Evolutionary conservation across 345 rosid genomes (phyloP).

Genomic region (Crucihimalaya himalaica): DNA sequence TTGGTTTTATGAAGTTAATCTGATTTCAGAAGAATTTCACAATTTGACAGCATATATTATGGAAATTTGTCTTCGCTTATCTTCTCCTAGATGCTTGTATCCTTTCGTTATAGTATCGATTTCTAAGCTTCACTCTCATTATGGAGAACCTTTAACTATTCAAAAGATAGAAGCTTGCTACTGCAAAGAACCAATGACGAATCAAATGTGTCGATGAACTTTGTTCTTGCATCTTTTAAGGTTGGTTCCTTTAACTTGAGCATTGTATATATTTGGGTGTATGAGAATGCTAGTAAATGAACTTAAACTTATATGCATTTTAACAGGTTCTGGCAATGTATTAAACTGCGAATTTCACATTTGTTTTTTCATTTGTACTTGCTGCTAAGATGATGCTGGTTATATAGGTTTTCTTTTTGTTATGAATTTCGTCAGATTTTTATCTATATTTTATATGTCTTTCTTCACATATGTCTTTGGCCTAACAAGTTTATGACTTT

Average conservation of each 20-base stretch:
- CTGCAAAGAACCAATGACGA: slow-evolving; percentile 47
- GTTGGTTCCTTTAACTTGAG: neutral
- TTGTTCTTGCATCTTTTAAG: slow-evolving; percentile 25
- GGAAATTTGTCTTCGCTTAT: slow-evolving; percentile 60
- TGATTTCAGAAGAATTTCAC: too few relatives aligned
- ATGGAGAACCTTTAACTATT: slow-evolving; percentile 48
- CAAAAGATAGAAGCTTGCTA: slow-evolving; percentile 60
- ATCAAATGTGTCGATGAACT: slow-evolving; percentile 46
- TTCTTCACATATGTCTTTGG: too few relatives aligned
- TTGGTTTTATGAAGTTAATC: too few relatives aligned
- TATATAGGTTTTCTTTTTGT: neutral
- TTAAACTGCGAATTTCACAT: slow-evolving; percentile 60
- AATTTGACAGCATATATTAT: slow-evolving; percentile 62
- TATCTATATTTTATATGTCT: too few relatives aligned
- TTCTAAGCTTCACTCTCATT: too few relatives aligned
- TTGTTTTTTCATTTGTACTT: slow-evolving; percentile 50
- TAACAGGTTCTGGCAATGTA: slow-evolving; percentile 59
- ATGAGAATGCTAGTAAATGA: neutral
- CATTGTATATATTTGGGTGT: neutral
- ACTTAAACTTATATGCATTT: slow-evolving; percentile 10
- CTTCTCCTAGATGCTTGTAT: slow-evolving; percentile 85
- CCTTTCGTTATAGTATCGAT: too few relatives aligned
- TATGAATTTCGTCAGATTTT: too few relatives aligned
- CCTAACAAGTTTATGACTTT: too few relatives aligned
- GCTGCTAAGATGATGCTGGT: slow-evolving; percentile 47